These are phyloP conservation scores for Vigna unguiculata DNA, from an alignment of 306 rosid genomes.

Conservation along the genomic window DNA sequence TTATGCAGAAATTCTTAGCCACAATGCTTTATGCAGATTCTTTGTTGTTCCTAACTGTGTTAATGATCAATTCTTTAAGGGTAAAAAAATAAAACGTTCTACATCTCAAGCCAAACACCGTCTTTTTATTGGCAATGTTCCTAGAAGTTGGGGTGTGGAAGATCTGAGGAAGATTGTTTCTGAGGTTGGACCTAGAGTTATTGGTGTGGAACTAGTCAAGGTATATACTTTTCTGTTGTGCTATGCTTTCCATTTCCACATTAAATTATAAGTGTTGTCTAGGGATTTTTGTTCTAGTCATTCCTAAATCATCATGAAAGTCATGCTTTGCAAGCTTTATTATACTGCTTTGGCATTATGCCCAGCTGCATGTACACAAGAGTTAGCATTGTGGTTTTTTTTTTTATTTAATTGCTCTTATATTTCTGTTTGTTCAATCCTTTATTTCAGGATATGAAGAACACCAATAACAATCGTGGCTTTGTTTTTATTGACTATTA, in stretches of 20 bases:
- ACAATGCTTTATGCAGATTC: too few species aligned
- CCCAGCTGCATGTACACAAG: constrained; percentile 5
- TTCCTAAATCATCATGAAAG: constrained; percentile 16
- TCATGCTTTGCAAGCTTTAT: constrained; percentile 13
- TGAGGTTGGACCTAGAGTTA: constrained; percentile 87
- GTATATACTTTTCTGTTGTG: constrained; percentile 49
- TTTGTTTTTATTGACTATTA: constrained; percentile 93
- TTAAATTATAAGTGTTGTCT: constrained; percentile 27
- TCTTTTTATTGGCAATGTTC: constrained; percentile 93
- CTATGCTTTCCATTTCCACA: constrained; percentile 16
- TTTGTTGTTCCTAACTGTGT: constrained; percentile 22
- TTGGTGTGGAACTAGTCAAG: constrained; percentile 86
- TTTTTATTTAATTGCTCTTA: constrained; percentile 36
- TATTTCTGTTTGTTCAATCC: constrained; percentile 35
- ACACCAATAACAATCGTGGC: constrained; percentile 82
- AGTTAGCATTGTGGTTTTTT: constrained; percentile 18
- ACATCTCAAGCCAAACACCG: constrained; percentile 96
- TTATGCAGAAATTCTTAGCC: constrained; percentile 24
- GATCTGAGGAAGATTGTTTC: constrained; percentile 81
- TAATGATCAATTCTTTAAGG: constrained; percentile 57
- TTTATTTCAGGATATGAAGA: constrained; percentile 82
- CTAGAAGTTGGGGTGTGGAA: constrained; percentile 89
- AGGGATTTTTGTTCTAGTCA: constrained; percentile 1
- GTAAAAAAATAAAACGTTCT: constrained; percentile 85
- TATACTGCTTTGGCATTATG: constrained; percentile 29